phyloP scores from a whole-genome alignment of 352 stramenopile species.

The Phytophthora quininea region DNA sequence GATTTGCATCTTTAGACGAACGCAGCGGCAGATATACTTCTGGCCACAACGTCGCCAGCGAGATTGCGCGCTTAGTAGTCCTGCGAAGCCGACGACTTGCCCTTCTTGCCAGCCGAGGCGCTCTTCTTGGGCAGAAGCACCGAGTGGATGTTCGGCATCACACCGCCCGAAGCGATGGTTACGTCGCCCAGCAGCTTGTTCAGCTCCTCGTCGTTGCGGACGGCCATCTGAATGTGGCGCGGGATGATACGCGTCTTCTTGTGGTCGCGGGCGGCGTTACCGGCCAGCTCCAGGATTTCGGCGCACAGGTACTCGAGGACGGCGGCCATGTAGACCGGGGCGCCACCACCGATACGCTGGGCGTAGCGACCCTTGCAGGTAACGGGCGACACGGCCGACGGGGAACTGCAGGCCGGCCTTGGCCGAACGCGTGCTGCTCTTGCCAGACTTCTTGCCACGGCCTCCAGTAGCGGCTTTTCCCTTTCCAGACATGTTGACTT shows the following conservation, averaged over 20 bases:
- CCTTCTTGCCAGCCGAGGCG: conserved; percentile 52
- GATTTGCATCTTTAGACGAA: conserved; percentile 27
- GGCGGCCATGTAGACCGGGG: conserved; percentile 95
- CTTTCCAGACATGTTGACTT: conserved; percentile 69
- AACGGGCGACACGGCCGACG: conserved; percentile 94
- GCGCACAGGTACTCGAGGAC: conserved; percentile 95
- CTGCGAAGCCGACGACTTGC: conserved; percentile 57
- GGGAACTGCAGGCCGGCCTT: conserved; percentile 97
- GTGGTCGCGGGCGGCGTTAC: conserved; percentile 95
- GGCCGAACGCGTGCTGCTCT: conserved; percentile 65
- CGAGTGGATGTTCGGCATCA: conserved; percentile 96
- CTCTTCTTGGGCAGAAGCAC: conserved; percentile 91
- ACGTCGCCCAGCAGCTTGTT: conserved; percentile 95
- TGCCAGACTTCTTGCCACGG: conserved; percentile 72
- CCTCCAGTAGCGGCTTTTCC: conserved; percentile 76
- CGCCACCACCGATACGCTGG: conserved; percentile 90
- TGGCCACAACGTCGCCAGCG: not conserved
- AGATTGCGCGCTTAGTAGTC: conserved; percentile 53
- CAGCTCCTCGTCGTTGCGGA: conserved; percentile 94
- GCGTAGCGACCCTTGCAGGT: conserved; percentile 94
- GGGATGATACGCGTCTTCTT: conserved; percentile 97
- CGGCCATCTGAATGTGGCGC: conserved; percentile 95
- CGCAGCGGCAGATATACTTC: conserved; percentile 12
- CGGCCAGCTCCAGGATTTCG: conserved; percentile 95
- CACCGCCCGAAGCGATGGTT: conserved; percentile 96